These are phyloP conservation scores for Acorus calamus DNA, from an alignment of 106 monocot genomes.

Conservation along the genomic window DNA sequence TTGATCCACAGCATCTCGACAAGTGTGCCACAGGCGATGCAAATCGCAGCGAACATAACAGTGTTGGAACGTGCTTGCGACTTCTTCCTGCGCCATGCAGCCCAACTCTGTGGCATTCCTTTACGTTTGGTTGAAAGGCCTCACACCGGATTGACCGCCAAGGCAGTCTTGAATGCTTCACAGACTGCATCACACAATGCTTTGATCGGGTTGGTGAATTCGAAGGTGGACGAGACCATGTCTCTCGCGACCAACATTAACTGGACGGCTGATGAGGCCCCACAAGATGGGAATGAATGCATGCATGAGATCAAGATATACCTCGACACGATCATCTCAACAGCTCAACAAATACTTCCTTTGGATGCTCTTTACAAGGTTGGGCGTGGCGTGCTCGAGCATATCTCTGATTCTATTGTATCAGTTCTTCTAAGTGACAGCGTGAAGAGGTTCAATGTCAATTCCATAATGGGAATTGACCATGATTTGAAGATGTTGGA, in stretches of 20 bases:
- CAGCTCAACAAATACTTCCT: slow-evolving; percentile 40
- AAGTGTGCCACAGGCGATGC: slow-evolving; percentile 39
- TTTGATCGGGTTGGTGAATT: slow-evolving; percentile 26
- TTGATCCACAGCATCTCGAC: slow-evolving; percentile 32
- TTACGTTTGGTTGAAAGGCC: slow-evolving; percentile 38
- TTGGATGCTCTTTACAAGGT: slow-evolving; percentile 41
- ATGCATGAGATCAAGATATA: slow-evolving; percentile 44
- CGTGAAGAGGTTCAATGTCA: slow-evolving; percentile 58
- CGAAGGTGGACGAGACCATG: slow-evolving; percentile 50
- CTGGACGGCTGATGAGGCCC: slow-evolving; percentile 52
- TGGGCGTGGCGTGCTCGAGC: slow-evolving; percentile 33
- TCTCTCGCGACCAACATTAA: slow-evolving; percentile 35
- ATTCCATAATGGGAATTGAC: slow-evolving; percentile 43
- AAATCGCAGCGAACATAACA: slow-evolving; percentile 49
- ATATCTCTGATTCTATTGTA: slow-evolving; percentile 53
- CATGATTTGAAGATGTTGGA: slow-evolving; percentile 56
- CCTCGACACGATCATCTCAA: slow-evolving; percentile 33
- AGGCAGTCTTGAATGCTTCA: slow-evolving; percentile 46
- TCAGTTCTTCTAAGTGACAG: slow-evolving; percentile 40
- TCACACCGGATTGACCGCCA: slow-evolving; percentile 40
- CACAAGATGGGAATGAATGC: slow-evolving; percentile 50
- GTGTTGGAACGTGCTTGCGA: slow-evolving; percentile 43
- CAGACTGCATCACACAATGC: slow-evolving; percentile 43
- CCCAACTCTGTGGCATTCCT: slow-evolving; percentile 45
- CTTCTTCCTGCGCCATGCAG: slow-evolving; percentile 39